Evolutionary conservation across 2,329 filamentous ascomycete genomes (phyloP).

Genomic region (Bipolaris zeicola): DNA sequence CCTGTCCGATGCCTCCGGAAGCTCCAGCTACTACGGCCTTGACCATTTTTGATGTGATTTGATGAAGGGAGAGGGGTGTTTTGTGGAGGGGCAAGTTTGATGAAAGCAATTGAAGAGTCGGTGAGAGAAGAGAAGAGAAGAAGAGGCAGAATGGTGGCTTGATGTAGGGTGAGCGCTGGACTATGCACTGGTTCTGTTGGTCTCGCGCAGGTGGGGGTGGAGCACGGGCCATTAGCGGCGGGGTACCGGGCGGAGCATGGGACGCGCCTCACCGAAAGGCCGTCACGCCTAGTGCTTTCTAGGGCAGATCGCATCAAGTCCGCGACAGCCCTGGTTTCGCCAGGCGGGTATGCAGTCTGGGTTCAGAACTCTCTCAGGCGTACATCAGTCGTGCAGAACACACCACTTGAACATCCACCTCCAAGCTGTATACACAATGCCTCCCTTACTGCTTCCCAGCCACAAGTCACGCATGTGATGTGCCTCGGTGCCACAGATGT

Average conservation of each 20-base stretch:
- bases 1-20: conserved; percentile 98
- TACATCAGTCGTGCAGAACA: background rate
- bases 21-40: conserved; percentile 79
- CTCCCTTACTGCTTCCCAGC: background rate
- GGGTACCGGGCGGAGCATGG: conserved; percentile 28
- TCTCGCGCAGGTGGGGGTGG: conserved; percentile 28
- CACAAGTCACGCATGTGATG: background rate
- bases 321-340: conserved; percentile 11
- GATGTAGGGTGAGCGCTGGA: conserved; percentile 33
- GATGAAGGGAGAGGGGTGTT: conserved; percentile 20
- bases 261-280: conserved; percentile 14
- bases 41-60: conserved; percentile 39
- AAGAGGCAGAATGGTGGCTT: conserved; percentile 22
- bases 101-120: conserved; percentile 26
- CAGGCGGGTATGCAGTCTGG: background rate
- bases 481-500: conserved; percentile 7
- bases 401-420: background rate
- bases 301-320: background rate
- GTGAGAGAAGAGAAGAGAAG: conserved; percentile 17
- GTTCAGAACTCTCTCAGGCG: background rate
- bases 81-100: conserved; percentile 7
- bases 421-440: background rate
- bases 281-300: conserved; percentile 7
- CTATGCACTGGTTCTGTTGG: conserved; percentile 39
- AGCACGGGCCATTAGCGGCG: conserved; percentile 37